These are phyloP conservation scores for Trichoderma harzianum DNA, from an alignment of 2,329 filamentous ascomycete genomes.

Conservation along the genomic window DNA sequence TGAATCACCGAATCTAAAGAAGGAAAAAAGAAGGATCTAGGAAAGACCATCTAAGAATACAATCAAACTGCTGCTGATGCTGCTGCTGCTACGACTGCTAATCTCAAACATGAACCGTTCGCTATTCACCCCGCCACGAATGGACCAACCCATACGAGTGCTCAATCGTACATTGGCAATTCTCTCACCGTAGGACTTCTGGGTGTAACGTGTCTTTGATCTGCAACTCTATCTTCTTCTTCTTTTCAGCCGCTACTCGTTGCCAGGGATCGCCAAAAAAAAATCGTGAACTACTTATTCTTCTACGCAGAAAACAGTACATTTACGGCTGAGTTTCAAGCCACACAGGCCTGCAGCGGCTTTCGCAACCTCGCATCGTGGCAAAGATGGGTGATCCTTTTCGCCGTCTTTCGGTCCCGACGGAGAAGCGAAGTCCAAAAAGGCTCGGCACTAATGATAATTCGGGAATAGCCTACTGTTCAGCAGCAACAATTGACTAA, in stretches of 20 bases:
- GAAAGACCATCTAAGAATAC: background rate
- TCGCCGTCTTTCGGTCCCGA: background rate
- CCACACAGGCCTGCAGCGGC: background rate
- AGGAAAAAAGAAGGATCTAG: background rate
- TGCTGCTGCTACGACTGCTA: background rate
- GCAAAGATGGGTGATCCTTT: background rate
- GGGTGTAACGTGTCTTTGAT: slow-evolving; percentile 9
- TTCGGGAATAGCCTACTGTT: background rate
- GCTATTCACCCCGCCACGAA: background rate
- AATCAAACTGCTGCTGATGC: background rate
- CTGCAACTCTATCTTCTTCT: background rate
- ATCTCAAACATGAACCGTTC: background rate
- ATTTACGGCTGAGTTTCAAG: background rate
- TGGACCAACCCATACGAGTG: background rate
- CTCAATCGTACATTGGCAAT: background rate
- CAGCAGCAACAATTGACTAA: background rate
- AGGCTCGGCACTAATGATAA: background rate
- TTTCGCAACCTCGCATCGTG: background rate
- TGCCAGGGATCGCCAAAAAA: background rate
- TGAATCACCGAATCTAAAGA: background rate
- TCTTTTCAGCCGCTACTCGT: background rate
- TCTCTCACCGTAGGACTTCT: background rate
- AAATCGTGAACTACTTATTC: background rate
- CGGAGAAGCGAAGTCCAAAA: slow-evolving; percentile 3
- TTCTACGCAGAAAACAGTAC: background rate